Conservation (phyloP, 2,329 filamentous ascomycete genomes). For the Cladosporium austrohemisphaericum region DNA sequence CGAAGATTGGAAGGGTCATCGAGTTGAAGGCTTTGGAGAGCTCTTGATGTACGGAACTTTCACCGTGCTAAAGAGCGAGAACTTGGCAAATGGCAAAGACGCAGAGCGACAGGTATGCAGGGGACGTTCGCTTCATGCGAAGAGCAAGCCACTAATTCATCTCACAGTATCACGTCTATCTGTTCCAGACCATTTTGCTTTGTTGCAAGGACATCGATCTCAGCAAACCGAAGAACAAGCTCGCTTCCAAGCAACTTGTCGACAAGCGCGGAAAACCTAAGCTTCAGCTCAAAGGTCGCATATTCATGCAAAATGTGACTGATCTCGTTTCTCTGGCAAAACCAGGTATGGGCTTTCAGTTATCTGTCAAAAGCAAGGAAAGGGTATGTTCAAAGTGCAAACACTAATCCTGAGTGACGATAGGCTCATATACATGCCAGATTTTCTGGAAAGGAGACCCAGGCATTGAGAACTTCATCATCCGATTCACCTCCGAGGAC, state of each 20-base stretch:
- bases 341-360: constrained; percentile 61
- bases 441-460: constrained; percentile 99
- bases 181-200: constrained; percentile 91
- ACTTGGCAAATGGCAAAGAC: constrained; percentile 58
- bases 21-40: constrained; percentile 85
- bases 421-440: constrained; percentile 89
- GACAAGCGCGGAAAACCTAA: constrained; percentile 71
- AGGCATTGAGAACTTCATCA: constrained; percentile 92
- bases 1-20: constrained; percentile 95
- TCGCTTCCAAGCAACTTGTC: constrained; percentile 67
- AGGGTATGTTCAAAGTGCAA: constrained; percentile 26
- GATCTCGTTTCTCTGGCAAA: constrained; percentile 85
- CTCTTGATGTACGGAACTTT: constrained; percentile 85
- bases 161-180: constrained; percentile 85
- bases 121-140: constrained; percentile 9
- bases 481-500: constrained; percentile 88
- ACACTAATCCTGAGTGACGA: constrained; percentile 21
- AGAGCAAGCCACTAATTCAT: constrained; percentile 9
- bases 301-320: constrained; percentile 99
- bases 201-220: constrained; percentile 94
- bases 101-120: constrained; percentile 78
- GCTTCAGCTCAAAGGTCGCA: constrained; percentile 89
- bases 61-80: constrained; percentile 69
- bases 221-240: constrained; percentile 70
- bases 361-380: constrained; percentile 22